phyloP scores from a whole-genome alignment of 805 yeast genomes.

The Myxozyma vanderwaltii region DNA sequence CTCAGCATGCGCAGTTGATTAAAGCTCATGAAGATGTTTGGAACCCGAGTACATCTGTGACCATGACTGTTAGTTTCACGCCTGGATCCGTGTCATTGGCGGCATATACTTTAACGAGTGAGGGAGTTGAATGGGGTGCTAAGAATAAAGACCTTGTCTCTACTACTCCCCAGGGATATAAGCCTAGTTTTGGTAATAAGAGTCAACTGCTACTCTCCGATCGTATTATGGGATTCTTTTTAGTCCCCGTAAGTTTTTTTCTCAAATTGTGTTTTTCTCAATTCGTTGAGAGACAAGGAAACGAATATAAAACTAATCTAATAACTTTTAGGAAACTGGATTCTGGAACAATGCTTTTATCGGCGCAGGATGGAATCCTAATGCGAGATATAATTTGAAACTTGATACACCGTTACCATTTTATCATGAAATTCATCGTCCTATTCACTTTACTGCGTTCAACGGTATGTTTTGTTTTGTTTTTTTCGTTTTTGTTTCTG shows the following conservation, averaged over 20 bases:
- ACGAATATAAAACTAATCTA: too few relatives aligned
- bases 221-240: conserved; percentile 73
- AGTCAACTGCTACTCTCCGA: conserved; percentile 76
- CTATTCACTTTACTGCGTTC: conserved; percentile 80
- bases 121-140: conserved; percentile 79
- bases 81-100: conserved; percentile 83
- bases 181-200: conserved; percentile 57
- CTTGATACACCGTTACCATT: conserved; percentile 78
- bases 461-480: conserved; percentile 42
- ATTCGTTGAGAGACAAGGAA: too few relatives aligned
- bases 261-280: too few relatives aligned
- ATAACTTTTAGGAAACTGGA: conserved; percentile 51
- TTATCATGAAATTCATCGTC: conserved; percentile 85
- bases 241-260: conserved; percentile 60
- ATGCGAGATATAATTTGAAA: conserved; percentile 62
- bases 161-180: conserved; percentile 66
- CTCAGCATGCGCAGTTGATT: conserved; percentile 53
- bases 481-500: not conserved
- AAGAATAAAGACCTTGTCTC: conserved; percentile 59
- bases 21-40: conserved; percentile 44
- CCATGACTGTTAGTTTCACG: conserved; percentile 68
- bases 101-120: conserved; percentile 60
- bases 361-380: conserved; percentile 78
- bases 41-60: conserved; percentile 50
- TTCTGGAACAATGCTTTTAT: conserved; percentile 91